Evolutionary conservation across 345 rosid species (phyloP).

Genomic region (Psidium friedrichsthalianum): DNA sequence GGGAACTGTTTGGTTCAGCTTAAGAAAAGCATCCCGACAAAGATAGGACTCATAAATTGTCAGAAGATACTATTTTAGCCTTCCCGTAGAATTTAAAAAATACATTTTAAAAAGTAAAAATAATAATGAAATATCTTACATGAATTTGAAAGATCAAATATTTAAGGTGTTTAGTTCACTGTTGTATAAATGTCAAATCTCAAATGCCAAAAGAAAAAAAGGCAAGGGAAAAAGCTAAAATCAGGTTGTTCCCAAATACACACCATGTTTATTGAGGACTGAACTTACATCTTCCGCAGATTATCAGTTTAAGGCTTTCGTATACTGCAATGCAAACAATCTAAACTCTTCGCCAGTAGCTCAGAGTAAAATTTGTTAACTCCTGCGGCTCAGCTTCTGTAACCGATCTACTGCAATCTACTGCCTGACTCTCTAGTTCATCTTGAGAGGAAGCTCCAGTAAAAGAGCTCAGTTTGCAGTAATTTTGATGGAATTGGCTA

Average conservation of each 20-base stretch:
- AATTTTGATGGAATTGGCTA: slow-evolving; percentile 75
- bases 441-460: slow-evolving; percentile 21
- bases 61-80: background rate
- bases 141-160: background rate
- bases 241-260: background rate
- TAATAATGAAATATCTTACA: background rate
- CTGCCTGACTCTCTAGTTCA: slow-evolving; percentile 16
- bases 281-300: slow-evolving; percentile 71
- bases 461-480: slow-evolving; percentile 28
- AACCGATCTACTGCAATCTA: slow-evolving; percentile 17
- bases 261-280: background rate
- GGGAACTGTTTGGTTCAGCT: background rate
- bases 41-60: background rate
- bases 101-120: background rate
- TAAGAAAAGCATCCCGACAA: background rate
- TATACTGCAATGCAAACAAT: slow-evolving; percentile 78
- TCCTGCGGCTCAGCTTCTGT: slow-evolving; percentile 17
- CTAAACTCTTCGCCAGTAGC: slow-evolving; percentile 52
- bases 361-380: slow-evolving; percentile 33
- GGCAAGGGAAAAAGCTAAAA: background rate
- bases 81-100: background rate
- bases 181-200: background rate
- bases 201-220: background rate
- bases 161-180: background rate
- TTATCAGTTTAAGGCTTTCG: slow-evolving; percentile 85